Evolutionary conservation across 768 basidiomycete genomes (phyloP), one percentile per base, ranked within the genome.

Genomic region (Rubroboletus satanas): DNA sequence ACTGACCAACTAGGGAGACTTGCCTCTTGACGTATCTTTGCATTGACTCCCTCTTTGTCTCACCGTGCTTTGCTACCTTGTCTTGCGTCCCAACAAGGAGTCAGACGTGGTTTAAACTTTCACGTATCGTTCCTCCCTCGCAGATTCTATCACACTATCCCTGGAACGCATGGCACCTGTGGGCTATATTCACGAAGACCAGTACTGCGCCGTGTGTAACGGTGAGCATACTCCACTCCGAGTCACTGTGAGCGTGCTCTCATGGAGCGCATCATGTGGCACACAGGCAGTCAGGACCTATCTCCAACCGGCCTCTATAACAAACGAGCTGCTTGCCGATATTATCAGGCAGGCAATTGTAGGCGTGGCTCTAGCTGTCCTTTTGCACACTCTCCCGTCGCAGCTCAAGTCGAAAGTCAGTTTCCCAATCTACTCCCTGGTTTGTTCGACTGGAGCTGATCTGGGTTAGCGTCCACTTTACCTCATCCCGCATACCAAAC

Each of bases 51-150:
- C 36, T 31, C 28, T 37, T 62, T 69, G 67, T 67, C 62, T 67
- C 62, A 64, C 55, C 4, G 49, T 31, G 48, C 43, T 64, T 64
- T 21, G 49, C 56, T 48, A 76, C 47, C 71, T 83, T 52, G 69
- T 83, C 33, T 73, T 71, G 41, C 41, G 31, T 52, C 45, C 18
- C 45, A 53, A 77, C 80, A 60, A 74, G 57, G 39, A 37, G 31
- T 54, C 14, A 38, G 44, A 29, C 21, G 36, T 54, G 44, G 57
- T 56, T 63, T 64, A 57, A 63, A 45, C 64, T 23, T 38, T 49
- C 39, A 23, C 47, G 35, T 43, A 11, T 33, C 7, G 5, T 18
- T 42, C 18, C 37, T 28, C 28, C 38, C 46, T 45, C 48, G 26
- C 49, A 49, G 54, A 37, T 35, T 49, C 55, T 36, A 23, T 49